phyloP scores from a whole-genome alignment of 148 eudicot species.

The Arbutus unedo region DNA sequence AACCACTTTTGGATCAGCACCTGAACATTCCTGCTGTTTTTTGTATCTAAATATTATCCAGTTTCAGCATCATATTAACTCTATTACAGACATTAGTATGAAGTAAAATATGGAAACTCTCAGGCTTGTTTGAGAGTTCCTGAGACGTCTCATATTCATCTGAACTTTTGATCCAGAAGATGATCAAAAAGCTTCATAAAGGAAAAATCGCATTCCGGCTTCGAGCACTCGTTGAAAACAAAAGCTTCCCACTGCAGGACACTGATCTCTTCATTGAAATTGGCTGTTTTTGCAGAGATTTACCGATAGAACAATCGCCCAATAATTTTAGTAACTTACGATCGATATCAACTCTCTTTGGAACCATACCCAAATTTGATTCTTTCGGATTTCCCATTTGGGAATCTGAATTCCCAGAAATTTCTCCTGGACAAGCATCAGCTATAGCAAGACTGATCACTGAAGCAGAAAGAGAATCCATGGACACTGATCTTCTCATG shows the following conservation, averaged over 20 bases:
- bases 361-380: not conserved
- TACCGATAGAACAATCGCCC: conserved; percentile 22
- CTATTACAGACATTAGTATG: not conserved
- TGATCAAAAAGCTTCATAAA: conserved; percentile 1
- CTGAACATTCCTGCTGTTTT: not conserved
- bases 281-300: conserved; percentile 25
- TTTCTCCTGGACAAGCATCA: conserved; percentile 3
- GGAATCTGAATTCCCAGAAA: conserved; percentile 9
- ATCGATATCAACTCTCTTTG: conserved; percentile 8
- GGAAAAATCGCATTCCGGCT: conserved; percentile 16
- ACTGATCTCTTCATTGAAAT: conserved; percentile 45
- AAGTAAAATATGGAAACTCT: conserved; percentile 13
- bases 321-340: conserved; percentile 11
- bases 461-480: conserved; percentile 29
- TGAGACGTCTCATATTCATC: conserved; percentile 3
- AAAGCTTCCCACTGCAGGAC: conserved; percentile 51
- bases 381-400: not conserved
- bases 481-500: conserved; percentile 35
- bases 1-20: conserved; percentile 19
- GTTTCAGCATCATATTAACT: not conserved
- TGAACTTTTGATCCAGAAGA: not conserved
- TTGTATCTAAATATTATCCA: not conserved
- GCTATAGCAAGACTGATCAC: conserved; percentile 19
- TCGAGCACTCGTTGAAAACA: conserved; percentile 26
- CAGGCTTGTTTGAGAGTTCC: conserved; percentile 17